Evolutionary conservation across 139 green algal species (phyloP), one percentile per base, ranked within the genome.

Genomic region (Klebsormidium nitens): DNA sequence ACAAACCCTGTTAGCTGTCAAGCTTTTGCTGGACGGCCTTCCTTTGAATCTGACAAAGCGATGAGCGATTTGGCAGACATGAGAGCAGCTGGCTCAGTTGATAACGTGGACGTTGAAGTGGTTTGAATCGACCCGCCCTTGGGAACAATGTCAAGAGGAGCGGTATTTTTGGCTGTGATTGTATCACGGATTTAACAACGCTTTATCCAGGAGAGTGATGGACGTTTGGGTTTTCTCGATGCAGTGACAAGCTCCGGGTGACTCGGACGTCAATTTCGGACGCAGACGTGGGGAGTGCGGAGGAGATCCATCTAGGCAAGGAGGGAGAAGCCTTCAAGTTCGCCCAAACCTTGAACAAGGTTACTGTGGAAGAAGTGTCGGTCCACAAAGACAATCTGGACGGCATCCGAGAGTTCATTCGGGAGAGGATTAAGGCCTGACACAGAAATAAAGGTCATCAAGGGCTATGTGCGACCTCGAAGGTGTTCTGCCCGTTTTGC

Each of bases 251-350:
- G 52, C 35, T 76, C 42, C 40, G 69, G 4, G 35, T 39, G 31
- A 56, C 61, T 6, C 64, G 69, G 42, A 76, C 19, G 8, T 29
- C 61, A 14, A 59, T 76, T 26, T 67, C 69, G 26, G 28, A 52
- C 6, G 69, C 42, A n/a, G 69, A 76, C 42, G 46, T 23, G 23
- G 47, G 29, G 60, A 19, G 5, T 36, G 8, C 39, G 29, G 66
- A 75, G 17, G 48, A n/a, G n/a, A n/a, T 76, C 11, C 39, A 32
- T 40, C 14, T 74, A 2, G 67, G 63, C 35, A 74, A 40, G 11
- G 59, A 66, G 46, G 6, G 32, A 26, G 69, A 75, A 35, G n/a
- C 19, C 17, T 76, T 76, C 59, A 76, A 76, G 62, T 76, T 76
- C 69, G 61, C 69, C 29, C 64, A 76, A 11, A 62, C 40, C 62